Conservation (phyloP, 306 rosid genomes). For the Echinosophora koreensis region DNA sequence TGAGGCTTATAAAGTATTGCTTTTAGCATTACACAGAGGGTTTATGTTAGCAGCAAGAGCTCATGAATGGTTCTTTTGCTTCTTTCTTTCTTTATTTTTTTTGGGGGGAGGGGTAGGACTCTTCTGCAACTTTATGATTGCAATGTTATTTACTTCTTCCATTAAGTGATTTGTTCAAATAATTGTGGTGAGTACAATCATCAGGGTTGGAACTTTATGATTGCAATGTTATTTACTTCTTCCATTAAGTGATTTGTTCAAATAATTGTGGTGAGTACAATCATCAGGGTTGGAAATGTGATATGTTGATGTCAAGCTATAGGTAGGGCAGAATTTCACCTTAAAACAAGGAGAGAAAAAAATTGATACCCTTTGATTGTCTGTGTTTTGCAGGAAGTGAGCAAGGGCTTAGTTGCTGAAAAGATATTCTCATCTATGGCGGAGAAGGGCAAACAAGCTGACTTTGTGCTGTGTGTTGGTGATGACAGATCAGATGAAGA, state of each 20-base stretch:
- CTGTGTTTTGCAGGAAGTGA: constrained; percentile 67
- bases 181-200: neutral
- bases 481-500: constrained; percentile 96
- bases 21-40: neutral
- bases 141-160: constrained; percentile 7
- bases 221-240: neutral
- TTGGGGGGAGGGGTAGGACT: neutral
- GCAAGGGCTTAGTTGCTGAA: constrained; percentile 78
- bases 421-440: constrained; percentile 75
- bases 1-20: neutral
- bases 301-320: constrained; percentile 7
- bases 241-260: constrained; percentile 4
- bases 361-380: constrained; percentile 20
- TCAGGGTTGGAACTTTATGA: constrained; percentile 6
- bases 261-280: neutral
- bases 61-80: constrained; percentile 7
- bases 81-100: no score
- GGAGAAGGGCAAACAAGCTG: constrained; percentile 66
- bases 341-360: neutral
- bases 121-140: neutral
- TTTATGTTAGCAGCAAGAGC: constrained; percentile 22
- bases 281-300: constrained; percentile 3
- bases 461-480: constrained; percentile 85
- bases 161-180: neutral
- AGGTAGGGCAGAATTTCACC: neutral